Evolutionary conservation across 2,329 filamentous ascomycete genomes (phyloP), one percentile per base, ranked within the genome.

Genomic region (Neonectria ditissima): DNA sequence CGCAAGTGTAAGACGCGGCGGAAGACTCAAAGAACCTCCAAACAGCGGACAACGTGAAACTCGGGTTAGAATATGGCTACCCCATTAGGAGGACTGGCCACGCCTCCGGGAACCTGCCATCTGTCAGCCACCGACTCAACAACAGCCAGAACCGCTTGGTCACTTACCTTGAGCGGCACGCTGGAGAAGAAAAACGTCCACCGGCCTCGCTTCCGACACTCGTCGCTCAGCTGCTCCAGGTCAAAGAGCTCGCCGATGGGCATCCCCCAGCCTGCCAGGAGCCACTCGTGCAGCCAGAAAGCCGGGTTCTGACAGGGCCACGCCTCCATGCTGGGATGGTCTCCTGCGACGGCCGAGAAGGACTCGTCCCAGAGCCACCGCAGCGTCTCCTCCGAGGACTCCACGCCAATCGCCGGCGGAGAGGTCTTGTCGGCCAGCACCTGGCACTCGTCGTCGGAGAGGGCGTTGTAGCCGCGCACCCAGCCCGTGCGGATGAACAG

Each of bases 291-390:
- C 61, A 79, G 71, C 63, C 68, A 68, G 63, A 73, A 69, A 73
- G 77, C 62, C 68, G 70, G 53, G 63, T 73, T 58, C 3, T 66
- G 67, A 16, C 69, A 73, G 0, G 81, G 80, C 39, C 81, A 82
- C 4, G 82, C 82, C 74, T 89, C 87, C 65, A 86, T 84, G 18
- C 75, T 68, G 4, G 86, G 83, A 58, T 82, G 81, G 63, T 90
- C 87, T 0, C 86, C 85, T 0, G 84, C 87, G 0, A 88, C 82
- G 5, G 87, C 87, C 0, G 85, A 78, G 66, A 89, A 87, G n/a
- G 57, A 65, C 0, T 83, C 80, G 65, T 88, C 82, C 86, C 86
- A 89, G 45, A 89, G 75, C 86, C 87, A 90, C 51, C 81, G 79
- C 16, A 88, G 77, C 20, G 81, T 82, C 5, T 80, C 80, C 45